Evolutionary conservation across 768 basidiomycete genomes (phyloP).

Genomic region (Multifurca ochricompacta): DNA sequence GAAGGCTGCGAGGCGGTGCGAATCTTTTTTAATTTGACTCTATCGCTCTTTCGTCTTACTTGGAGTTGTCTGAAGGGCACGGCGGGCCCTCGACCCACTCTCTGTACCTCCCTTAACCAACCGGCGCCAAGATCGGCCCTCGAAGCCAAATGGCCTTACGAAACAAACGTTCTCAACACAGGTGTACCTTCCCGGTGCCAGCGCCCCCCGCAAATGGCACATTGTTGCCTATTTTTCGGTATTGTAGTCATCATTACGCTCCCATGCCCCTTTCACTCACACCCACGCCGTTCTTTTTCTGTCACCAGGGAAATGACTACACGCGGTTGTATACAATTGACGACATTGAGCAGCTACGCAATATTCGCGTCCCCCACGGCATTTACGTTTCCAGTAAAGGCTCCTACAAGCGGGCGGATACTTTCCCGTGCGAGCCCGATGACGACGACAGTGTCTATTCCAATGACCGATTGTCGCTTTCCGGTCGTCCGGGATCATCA

Average conservation of each 20-base stretch:
- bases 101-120: conserved; percentile 50
- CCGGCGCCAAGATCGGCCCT: conserved; percentile 68
- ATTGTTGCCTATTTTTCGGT: conserved; percentile 79
- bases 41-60: not conserved
- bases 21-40: not conserved
- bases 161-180: conserved; percentile 82
- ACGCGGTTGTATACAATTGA: conserved; percentile 63
- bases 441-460: conserved; percentile 23
- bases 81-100: conserved; percentile 52
- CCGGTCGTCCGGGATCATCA: conserved; percentile 11
- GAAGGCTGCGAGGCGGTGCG: conserved; percentile 69
- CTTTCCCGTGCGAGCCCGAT: conserved; percentile 25
- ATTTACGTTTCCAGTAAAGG: conserved; percentile 66
- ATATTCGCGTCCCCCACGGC: conserved; percentile 57
- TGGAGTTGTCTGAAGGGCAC: conserved; percentile 35
- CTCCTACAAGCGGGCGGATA: conserved; percentile 25
- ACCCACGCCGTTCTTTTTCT: not conserved
- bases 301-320: conserved; percentile 58
- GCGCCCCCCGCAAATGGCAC: conserved; percentile 68
- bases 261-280: conserved; percentile 2
- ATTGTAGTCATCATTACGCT: conserved; percentile 24
- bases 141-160: conserved; percentile 73
- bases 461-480: conserved; percentile 11
- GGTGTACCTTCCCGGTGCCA: conserved; percentile 53
- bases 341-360: conserved; percentile 64